phyloP scores from a whole-genome alignment of 2,329 filamentous ascomycete species.

The Elsinoe fawcettii region DNA sequence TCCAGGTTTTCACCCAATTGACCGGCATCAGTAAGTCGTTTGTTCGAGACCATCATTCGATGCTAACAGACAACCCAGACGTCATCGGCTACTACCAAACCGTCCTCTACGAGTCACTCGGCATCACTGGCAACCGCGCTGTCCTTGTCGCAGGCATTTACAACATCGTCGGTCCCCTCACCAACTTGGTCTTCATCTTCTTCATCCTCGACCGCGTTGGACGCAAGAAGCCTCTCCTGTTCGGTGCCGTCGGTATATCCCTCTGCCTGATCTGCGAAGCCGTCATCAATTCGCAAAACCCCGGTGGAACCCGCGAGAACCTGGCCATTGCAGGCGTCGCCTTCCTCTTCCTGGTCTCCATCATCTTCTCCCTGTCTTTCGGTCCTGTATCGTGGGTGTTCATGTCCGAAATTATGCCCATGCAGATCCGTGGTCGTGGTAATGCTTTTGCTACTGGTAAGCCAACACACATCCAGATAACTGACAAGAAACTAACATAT shows the following conservation, averaged over 20 bases:
- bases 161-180: constrained; percentile 51
- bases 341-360: constrained; percentile 56
- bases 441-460: constrained; percentile 48
- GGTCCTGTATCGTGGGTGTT: constrained; percentile 57
- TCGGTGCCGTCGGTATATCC: constrained; percentile 48
- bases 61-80: constrained; percentile 28
- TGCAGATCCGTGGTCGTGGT: constrained; percentile 55
- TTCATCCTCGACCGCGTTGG: constrained; percentile 50
- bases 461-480: not conserved
- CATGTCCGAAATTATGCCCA: constrained; percentile 58
- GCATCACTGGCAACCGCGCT: constrained; percentile 46
- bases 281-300: constrained; percentile 47
- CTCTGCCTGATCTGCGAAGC: constrained; percentile 54
- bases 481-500: not conserved
- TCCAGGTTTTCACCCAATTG: constrained; percentile 60
- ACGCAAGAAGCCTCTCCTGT: constrained; percentile 46
- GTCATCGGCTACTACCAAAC: constrained; percentile 58
- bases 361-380: constrained; percentile 54
- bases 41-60: not conserved
- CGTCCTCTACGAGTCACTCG: constrained; percentile 50
- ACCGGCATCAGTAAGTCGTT: constrained; percentile 44
- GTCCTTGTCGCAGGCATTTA: constrained; percentile 54
- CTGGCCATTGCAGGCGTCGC: constrained; percentile 55
- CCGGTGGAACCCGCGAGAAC: constrained; percentile 34
- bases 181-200: constrained; percentile 53